phyloP scores from a whole-genome alignment of 2,329 filamentous ascomycete species.

The Pyricularia grisea region DNA sequence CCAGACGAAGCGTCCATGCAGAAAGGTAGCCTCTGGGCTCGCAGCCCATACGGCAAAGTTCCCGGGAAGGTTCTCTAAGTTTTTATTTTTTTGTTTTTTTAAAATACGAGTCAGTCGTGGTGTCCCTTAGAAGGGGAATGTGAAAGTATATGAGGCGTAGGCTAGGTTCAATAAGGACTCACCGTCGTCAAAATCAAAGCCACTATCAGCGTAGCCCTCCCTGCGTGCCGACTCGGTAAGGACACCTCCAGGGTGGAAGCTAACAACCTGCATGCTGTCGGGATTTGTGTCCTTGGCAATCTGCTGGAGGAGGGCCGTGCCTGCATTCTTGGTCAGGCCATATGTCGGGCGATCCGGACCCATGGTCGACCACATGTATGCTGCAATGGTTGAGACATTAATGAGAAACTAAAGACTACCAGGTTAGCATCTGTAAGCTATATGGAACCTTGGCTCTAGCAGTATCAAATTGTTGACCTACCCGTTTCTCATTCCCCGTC shows the following conservation, averaged over 20 bases:
- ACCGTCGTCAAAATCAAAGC: slow-evolving; percentile 7
- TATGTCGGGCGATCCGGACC: slow-evolving; percentile 8
- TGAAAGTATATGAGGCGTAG: not conserved
- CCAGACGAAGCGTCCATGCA: slow-evolving; percentile 28
- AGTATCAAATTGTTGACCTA: not conserved
- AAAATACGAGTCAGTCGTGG: not conserved
- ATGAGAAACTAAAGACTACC: not conserved
- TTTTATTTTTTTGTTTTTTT: too few species aligned
- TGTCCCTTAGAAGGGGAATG: too few species aligned
- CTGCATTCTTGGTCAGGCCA: slow-evolving; percentile 13
- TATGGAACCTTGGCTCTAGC: too few species aligned
- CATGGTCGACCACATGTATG: slow-evolving; percentile 9
- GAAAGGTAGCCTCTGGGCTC: slow-evolving; percentile 24
- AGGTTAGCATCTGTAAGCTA: not conserved
- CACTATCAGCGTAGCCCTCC: slow-evolving; percentile 2
- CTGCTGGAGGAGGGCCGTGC: slow-evolving; percentile 11
- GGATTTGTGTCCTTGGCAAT: slow-evolving; percentile 11
- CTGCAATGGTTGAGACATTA: slow-evolving; percentile 7
- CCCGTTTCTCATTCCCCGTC: not conserved
- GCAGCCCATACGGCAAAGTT: slow-evolving; percentile 29
- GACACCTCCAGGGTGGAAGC: slow-evolving; percentile 15
- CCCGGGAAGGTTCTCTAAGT: slow-evolving; percentile 10
- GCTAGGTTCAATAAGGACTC: not conserved
- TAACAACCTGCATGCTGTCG: slow-evolving; percentile 13
- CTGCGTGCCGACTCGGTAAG: slow-evolving; percentile 3